A percentile compares a stretch with the other conserved stretches of the same genome.
phyloP scores from a whole-genome alignment of 148 eudicot species.

The Dysphania ambrosioides region DNA sequence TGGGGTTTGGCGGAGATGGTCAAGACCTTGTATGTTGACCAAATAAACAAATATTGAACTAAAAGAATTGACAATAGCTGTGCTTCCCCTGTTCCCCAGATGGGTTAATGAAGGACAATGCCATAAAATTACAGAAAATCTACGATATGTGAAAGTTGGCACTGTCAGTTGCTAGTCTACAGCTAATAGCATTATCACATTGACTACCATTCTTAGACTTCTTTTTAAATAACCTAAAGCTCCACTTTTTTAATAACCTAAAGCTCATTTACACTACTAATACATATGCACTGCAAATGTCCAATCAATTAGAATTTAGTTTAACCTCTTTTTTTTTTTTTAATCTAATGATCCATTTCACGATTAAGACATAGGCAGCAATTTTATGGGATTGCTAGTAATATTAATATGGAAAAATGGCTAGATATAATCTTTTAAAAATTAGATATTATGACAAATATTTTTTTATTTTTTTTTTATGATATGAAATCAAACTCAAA shows the following conservation, averaged over 20 bases:
- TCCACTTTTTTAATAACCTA: too few relatives aligned
- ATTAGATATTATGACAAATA: too few relatives aligned
- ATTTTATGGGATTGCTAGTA: too few relatives aligned
- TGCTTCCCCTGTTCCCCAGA: slow-evolving; percentile 40
- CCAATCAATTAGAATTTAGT: neutral
- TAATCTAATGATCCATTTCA: too few relatives aligned
- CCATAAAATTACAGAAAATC: slow-evolving; percentile 25
- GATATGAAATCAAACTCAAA: too few relatives aligned
- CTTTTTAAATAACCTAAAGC: neutral
- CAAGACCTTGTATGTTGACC: slow-evolving; percentile 34
- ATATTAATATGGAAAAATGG: too few relatives aligned
- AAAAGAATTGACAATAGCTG: slow-evolving; percentile 20
- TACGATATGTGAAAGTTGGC: slow-evolving; percentile 47
- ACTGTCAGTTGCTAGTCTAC: slow-evolving; percentile 55
- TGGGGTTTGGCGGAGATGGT: slow-evolving; percentile 17
- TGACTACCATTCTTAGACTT: slow-evolving; percentile 10
- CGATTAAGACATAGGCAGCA: too few relatives aligned
- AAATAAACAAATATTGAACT: slow-evolving; percentile 18
- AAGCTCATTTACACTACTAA: neutral
- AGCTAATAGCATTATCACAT: slow-evolving; percentile 22
- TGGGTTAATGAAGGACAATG: slow-evolving; percentile 33
- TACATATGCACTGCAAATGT: too few relatives aligned
- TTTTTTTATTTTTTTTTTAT: too few relatives aligned
- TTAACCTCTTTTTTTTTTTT: too few relatives aligned
- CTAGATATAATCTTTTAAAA: too few relatives aligned